These are phyloP conservation scores for Discostella pseudostelligera DNA, from an alignment of 108 stramenopile genomes.

Conservation along the genomic window DNA sequence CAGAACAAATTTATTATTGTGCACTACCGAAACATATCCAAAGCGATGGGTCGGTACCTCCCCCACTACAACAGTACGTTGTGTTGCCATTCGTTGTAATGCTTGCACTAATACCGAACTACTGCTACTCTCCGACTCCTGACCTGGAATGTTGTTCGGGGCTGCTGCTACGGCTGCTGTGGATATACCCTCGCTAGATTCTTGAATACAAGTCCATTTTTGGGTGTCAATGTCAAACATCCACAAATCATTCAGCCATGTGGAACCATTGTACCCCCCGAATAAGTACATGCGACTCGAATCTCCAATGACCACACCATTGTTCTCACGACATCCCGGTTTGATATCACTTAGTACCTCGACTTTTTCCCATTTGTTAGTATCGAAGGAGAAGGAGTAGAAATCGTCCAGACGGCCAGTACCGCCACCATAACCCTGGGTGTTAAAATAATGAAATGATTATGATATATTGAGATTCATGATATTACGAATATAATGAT, in stretches of 20 bases:
- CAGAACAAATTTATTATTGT: conserved; percentile 84
- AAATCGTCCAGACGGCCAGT: conserved; percentile 91
- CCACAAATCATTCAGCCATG: conserved; percentile 93
- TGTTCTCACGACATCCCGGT: conserved; percentile 87
- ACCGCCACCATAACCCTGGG: conserved; percentile 67
- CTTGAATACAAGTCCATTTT: conserved; percentile 81
- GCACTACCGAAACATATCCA: conserved; percentile 89
- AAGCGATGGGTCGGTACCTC: conserved; percentile 78
- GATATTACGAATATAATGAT: neutral
- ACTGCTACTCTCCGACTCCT: conserved; percentile 10
- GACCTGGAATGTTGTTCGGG: neutral
- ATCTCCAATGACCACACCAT: conserved; percentile 77
- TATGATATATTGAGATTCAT: neutral
- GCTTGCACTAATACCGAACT: neutral
- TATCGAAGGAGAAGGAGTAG: conserved; percentile 74
- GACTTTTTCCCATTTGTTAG: conserved; percentile 65
- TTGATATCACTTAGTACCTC: conserved; percentile 59
- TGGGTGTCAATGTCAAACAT: conserved; percentile 80
- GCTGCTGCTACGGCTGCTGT: conserved; percentile 7
- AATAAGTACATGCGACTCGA: conserved; percentile 80
- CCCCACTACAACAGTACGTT: neutral
- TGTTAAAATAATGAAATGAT: conserved; percentile 2
- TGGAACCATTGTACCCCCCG: conserved; percentile 84
- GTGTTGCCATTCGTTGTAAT: conserved; percentile 3
- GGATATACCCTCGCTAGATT: conserved; percentile 50